A percentile compares a stretch with the other conserved stretches of the same genome.
phyloP scores from a whole-genome alignment of 2,329 filamentous ascomycete genomes.

The Neobulgaria alba region DNA sequence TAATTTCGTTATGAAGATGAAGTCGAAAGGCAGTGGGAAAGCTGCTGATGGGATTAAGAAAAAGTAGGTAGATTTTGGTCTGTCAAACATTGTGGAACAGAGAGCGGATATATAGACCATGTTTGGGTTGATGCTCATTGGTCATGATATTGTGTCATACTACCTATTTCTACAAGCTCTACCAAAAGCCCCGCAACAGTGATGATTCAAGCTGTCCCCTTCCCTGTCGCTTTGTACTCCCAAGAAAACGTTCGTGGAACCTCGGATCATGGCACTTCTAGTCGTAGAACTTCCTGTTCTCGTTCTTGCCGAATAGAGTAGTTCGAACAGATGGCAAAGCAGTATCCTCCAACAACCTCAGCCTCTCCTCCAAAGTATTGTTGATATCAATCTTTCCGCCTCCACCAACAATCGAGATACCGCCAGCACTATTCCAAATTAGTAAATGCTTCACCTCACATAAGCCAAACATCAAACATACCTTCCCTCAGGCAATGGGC shows the following conservation, averaged over 20 bases:
- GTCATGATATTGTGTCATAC: slow-evolving; percentile 26
- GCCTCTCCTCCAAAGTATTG: slow-evolving; percentile 92
- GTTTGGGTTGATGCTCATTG: slow-evolving; percentile 6
- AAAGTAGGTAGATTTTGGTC: too few relatives aligned
- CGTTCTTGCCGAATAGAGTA: slow-evolving; percentile 87
- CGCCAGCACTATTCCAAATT: slow-evolving; percentile 58
- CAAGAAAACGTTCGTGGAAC: slow-evolving; percentile 3
- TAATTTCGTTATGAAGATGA: slow-evolving; percentile 18
- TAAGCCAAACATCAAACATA: slow-evolving; percentile 41
- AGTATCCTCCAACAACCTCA: slow-evolving; percentile 75
- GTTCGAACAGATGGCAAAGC: slow-evolving; percentile 78
- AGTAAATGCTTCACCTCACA: slow-evolving; percentile 5
- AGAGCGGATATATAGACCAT: not conserved
- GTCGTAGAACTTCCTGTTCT: slow-evolving; percentile 92
- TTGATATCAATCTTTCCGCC: slow-evolving; percentile 95
- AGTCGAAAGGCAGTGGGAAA: not conserved
- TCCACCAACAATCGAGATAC: slow-evolving; percentile 70
- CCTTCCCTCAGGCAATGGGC: slow-evolving; percentile 73
- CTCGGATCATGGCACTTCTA: slow-evolving; percentile 40
- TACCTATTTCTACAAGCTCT: slow-evolving; percentile 25
- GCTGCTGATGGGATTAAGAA: too few relatives aligned
- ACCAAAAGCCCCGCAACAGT: slow-evolving; percentile 9
- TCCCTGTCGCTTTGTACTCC: slow-evolving; percentile 1
- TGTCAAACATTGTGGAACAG: too few relatives aligned
- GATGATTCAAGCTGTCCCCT: slow-evolving; percentile 5